phyloP scores from a whole-genome alignment of 108 stramenopile genomes.

The Seminavis robusta region DNA sequence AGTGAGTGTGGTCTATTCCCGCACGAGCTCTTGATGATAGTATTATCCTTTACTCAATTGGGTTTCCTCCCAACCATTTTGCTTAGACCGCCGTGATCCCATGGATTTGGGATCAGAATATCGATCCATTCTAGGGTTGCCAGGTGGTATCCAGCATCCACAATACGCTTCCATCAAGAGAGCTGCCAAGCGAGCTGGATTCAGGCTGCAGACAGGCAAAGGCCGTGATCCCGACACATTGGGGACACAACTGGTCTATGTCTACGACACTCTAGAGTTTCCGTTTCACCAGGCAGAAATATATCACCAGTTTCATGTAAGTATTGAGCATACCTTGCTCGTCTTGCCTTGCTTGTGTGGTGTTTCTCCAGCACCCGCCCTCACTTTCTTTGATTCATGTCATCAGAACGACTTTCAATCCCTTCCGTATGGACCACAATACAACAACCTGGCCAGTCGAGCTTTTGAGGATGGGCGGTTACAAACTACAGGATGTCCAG shows the following conservation, averaged over 20 bases:
- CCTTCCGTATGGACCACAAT: no score
- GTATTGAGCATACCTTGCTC: background rate
- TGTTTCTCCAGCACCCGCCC: background rate
- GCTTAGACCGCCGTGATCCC: constrained; percentile 42
- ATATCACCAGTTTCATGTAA: constrained; percentile 18
- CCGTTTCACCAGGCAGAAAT: constrained; percentile 62
- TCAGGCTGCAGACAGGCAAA: constrained; percentile 31
- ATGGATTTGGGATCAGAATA: constrained; percentile 71
- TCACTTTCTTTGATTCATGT: no score
- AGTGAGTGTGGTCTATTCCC: no score
- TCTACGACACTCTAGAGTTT: constrained; percentile 46
- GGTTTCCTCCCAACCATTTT: constrained; percentile 5
- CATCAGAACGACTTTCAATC: no score
- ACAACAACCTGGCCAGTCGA: no score
- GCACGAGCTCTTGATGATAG: no score
- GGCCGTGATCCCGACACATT: constrained; percentile 56
- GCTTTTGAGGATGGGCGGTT: no score
- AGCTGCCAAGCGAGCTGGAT: constrained; percentile 33
- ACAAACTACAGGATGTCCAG: no score
- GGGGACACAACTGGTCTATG: constrained; percentile 40
- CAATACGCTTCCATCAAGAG: constrained; percentile 25
- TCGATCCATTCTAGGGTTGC: constrained; percentile 46
- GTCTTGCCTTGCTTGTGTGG: background rate
- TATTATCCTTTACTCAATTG: no score
- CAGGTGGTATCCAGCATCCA: constrained; percentile 33